Conservation (phyloP, 305 asterid species). For the Caryopteris hybrid region DNA sequence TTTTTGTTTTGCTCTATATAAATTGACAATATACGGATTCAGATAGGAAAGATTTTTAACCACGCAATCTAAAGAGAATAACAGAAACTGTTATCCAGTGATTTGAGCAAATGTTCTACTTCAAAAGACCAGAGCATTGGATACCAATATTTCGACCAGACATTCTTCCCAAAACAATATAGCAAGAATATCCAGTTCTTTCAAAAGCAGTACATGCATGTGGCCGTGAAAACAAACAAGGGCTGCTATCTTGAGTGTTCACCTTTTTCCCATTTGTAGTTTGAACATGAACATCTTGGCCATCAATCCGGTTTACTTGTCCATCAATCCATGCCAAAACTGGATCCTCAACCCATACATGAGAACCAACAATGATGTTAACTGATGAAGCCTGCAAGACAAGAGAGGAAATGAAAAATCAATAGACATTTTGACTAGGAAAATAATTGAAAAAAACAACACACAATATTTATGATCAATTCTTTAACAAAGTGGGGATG, state of each 20-base stretch:
- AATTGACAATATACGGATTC: background rate
- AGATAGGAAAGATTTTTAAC: background rate
- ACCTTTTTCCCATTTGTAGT: conserved; percentile 81
- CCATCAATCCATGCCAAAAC: conserved; percentile 95
- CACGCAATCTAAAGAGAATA: background rate
- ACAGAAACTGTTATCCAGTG: background rate
- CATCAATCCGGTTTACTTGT: conserved; percentile 70
- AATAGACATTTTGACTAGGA: conserved; percentile 15
- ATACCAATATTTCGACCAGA: conserved; percentile 12
- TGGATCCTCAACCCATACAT: conserved; percentile 98
- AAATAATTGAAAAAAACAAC: background rate
- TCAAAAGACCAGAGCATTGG: conserved; percentile 4
- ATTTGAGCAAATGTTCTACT: background rate
- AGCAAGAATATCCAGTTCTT: conserved; percentile 4
- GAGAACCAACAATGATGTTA: conserved; percentile 88
- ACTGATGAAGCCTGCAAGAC: conserved; percentile 74
- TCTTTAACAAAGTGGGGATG: background rate
- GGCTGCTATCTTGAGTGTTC: conserved; percentile 20
- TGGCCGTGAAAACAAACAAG: background rate
- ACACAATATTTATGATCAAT: background rate
- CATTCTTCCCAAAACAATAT: conserved; percentile 5
- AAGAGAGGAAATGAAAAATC: conserved; percentile 2
- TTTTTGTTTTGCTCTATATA: background rate
- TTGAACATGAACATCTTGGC: conserved; percentile 84
- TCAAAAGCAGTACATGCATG: conserved; percentile 8